Conservation (phyloP, 2,329 filamentous ascomycete species). For the Epichloe sibirici region DNA sequence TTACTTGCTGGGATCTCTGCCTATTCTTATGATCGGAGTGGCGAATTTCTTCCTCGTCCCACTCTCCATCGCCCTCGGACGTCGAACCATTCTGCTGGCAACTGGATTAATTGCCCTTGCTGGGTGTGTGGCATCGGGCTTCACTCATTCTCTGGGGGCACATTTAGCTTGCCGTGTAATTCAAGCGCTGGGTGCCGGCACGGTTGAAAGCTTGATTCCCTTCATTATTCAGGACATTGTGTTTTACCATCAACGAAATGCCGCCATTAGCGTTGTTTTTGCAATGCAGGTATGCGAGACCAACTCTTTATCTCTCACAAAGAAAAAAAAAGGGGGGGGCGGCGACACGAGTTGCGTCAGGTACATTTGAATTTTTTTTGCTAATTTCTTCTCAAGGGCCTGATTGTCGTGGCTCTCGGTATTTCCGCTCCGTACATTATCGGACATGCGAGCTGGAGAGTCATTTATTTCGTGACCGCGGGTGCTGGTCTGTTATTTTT, state of each 20-base stretch:
- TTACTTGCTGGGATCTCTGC: background rate
- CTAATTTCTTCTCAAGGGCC: background rate
- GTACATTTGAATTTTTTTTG: background rate
- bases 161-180: slow-evolving; percentile 1
- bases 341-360: too few species aligned
- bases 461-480: slow-evolving; percentile 3
- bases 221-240: slow-evolving; percentile 4
- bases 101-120: slow-evolving; percentile 1
- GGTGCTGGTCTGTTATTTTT: background rate
- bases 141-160: background rate
- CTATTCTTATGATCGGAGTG: slow-evolving; percentile 1
- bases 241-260: slow-evolving; percentile 2
- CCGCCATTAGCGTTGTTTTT: slow-evolving; percentile 1
- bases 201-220: slow-evolving; percentile 1
- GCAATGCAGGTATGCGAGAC: background rate
- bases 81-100: background rate
- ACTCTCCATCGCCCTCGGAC: background rate
- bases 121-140: background rate
- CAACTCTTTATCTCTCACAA: background rate
- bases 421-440: slow-evolving; percentile 1
- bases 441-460: background rate
- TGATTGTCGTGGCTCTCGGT: background rate
- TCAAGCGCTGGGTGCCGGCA: slow-evolving; percentile 2
- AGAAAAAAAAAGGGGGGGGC: too few species aligned
- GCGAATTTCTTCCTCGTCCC: slow-evolving; percentile 3